Evolutionary conservation across 2,329 filamentous ascomycete species (phyloP).

Genomic region (Fonsecaea pugnacius): DNA sequence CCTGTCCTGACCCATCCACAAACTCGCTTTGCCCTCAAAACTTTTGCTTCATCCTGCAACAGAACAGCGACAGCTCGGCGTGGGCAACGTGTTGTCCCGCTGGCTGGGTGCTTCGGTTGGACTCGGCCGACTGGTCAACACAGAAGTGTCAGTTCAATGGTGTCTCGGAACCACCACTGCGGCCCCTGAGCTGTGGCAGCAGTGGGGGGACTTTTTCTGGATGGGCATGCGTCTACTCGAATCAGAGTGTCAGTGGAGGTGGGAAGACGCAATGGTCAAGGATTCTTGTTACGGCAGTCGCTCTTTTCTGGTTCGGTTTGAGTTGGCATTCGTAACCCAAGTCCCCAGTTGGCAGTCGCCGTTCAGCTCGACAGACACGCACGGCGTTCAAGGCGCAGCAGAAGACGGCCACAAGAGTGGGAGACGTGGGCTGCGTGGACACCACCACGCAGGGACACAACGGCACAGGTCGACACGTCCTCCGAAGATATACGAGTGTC

Average conservation of each 20-base stretch:
- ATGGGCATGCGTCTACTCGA: slow-evolving; percentile 33
- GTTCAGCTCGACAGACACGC: not conserved
- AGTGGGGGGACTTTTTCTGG: slow-evolving; percentile 24
- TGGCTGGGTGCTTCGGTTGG: slow-evolving; percentile 24
- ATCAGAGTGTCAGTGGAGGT: slow-evolving; percentile 15
- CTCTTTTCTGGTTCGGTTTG: slow-evolving; percentile 7
- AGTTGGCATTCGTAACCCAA: slow-evolving; percentile 2
- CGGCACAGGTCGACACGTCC: not conserved
- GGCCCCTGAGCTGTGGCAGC: slow-evolving; percentile 27
- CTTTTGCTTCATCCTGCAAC: slow-evolving; percentile 29
- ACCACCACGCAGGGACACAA: not conserved
- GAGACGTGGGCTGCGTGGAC: not conserved
- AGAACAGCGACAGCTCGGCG: slow-evolving; percentile 13
- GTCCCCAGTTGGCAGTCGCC: not conserved
- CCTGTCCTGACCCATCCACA: slow-evolving; percentile 29
- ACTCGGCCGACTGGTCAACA: slow-evolving; percentile 25
- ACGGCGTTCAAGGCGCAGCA: not conserved
- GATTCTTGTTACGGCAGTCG: not conserved
- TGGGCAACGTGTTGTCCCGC: slow-evolving; percentile 33
- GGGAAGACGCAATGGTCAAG: not conserved
- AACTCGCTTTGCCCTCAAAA: slow-evolving; percentile 20
- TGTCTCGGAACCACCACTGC: slow-evolving; percentile 21
- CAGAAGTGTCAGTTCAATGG: slow-evolving; percentile 27
- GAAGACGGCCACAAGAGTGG: not conserved
- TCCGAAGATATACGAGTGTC: not conserved